phyloP scores from a whole-genome alignment of 176 grass and related monocot species.

The Zea mays region Zm-B73-REFERENCE-NAM-5.0 NC_050104.1:28390501-28391000 shows the following conservation, averaged over 20 bases:
- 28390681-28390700: not conserved
- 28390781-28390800: conserved; percentile 23
- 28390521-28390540: conserved; percentile 36
- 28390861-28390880: conserved; percentile 42
- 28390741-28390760: conserved; percentile 42
- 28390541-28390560: conserved; percentile 43
- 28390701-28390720: not conserved
- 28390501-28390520: conserved; percentile 42
- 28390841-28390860: not conserved
- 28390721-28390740: not conserved
- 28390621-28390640: not conserved
- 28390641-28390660: not conserved
- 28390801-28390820: conserved; percentile 48
- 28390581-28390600: conserved; percentile 8
- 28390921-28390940: not conserved
- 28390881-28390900: conserved; percentile 35
- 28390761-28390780: conserved; percentile 40
- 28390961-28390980: conserved; percentile 33
- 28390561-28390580: conserved; percentile 24
- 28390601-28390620: conserved; percentile 38
- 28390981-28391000: conserved; percentile 24
- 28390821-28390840: conserved; percentile 37
- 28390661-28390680: conserved; percentile 28
- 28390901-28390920: conserved; percentile 43
- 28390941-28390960: conserved; percentile 15